Evolutionary conservation across 2,329 filamentous ascomycete genomes (phyloP), one percentile per base, ranked within the genome.

Genomic region (Penicillium palitans): DNA sequence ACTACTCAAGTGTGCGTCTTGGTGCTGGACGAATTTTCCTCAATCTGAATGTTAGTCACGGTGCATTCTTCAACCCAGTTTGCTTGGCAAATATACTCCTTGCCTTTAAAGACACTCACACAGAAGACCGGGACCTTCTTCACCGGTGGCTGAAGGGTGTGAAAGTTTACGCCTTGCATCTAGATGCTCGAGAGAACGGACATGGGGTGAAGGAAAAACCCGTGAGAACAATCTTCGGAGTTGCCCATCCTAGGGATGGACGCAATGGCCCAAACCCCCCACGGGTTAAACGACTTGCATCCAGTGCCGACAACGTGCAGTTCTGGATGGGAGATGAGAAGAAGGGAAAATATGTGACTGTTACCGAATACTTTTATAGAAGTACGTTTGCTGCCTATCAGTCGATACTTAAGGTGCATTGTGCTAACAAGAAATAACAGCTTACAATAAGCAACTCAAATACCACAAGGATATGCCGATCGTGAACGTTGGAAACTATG

Each of bases 401-500:
- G 5, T 37, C 33, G 19, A 24, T 41, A 24, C 44, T 45, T 21
- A 27, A 37, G 24, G 13, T 46, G 15, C n/a, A 4, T 4, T 42
- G 1, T 33, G 29, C 37, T 59, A 47, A 56, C 42, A 35, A n/a
- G 10, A 19, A 29, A 25, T 6, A 27, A 44, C 67, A 81, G 74
- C 8, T 68, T 78, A 69, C 60, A 44, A 47, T 2, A 76, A 81
- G 49, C 61, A 61, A 0, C 55, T 72, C 1, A 64, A 76, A 5
- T 12, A 58, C 7, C 66, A 0, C 3, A 2, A 67, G 0, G 63
- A 78, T 6, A 70, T 80, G 2, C 87, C 88, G 0, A 76, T 90
- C 0, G 72, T 92, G 61, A 91, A 91, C 66, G 77, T 87, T 29
- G 88, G 88, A 1, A 83, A 74, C 8, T 61, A 63, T 0, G 70